Conservation (phyloP, 2,329 filamentous ascomycete species). For the Fusarium paranaense region DNA sequence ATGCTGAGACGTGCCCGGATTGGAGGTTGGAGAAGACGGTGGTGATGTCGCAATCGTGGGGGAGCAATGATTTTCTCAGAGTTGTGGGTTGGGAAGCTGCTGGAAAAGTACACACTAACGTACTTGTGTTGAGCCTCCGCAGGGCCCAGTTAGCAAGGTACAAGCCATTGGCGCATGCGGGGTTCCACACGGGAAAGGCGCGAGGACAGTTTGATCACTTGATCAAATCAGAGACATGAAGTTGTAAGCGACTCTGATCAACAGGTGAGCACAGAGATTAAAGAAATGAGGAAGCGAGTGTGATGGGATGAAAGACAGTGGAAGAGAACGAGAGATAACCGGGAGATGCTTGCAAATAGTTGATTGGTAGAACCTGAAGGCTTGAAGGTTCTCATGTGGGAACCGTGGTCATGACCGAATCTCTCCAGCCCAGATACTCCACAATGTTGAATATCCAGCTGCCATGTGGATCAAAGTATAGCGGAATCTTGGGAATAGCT, state of each 20-base stretch:
- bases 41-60: constrained; percentile 43
- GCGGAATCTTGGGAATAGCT: background rate
- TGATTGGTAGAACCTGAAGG: background rate
- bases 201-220: constrained; percentile 9
- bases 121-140: background rate
- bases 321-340: background rate
- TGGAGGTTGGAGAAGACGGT: constrained; percentile 27
- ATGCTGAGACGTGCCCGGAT: constrained; percentile 7
- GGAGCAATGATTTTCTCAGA: constrained; percentile 35
- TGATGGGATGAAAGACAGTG: background rate
- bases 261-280: background rate
- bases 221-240: constrained; percentile 7
- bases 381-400: background rate
- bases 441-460: background rate
- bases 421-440: background rate
- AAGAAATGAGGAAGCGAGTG: background rate
- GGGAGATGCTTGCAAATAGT: background rate
- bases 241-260: background rate
- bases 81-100: constrained; percentile 38
- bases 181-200: constrained; percentile 24
- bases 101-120: constrained; percentile 34
- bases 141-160: constrained; percentile 23
- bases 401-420: background rate
- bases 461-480: background rate
- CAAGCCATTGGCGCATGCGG: constrained; percentile 31